Evolutionary conservation across 2,329 filamentous ascomycete genomes (phyloP), one percentile per base, ranked within the genome.

Genomic region (Pyricularia sp.): DNA sequence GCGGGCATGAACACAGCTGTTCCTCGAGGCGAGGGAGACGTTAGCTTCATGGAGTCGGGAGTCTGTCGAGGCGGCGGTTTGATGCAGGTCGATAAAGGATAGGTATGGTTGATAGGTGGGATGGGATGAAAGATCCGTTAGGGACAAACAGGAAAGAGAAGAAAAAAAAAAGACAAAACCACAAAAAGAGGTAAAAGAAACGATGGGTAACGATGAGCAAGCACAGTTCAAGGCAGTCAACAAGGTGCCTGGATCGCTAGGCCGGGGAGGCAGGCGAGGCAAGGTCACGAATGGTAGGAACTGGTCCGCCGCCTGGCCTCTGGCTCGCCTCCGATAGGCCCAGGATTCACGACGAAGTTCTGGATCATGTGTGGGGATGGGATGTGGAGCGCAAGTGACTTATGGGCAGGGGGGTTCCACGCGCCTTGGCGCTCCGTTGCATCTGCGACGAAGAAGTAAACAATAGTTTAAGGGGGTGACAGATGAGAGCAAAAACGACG

Each of bases 241-340:
- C 57, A 60, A 60, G 22, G 57, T 60, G 57, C 57, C 57, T 60
- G 57, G 13, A 31, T 31, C 28, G 57, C 57, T 49, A 49, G 40
- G 40, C 40, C 40, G 19, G 40, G 40, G 40, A 49, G 16, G 40
- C 19, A 49, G 40, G 40, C 40, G 13, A 49, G 40, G 40, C 40
- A 49, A 49, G 57, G 57, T 60, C 57, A 28, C n/a, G 60, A 33
- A 30, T 31, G 24, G 60, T 30, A 63, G 62, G 26, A 40, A 28
- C 62, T 30, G 40, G 13, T 55, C 40, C 22, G 35, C n/a, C 26
- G 62, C n/a, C 40, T 30, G 40, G 62, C n/a, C 40, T 6, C 62
- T 44, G 62, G 62, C 62, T 55, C 62, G 24, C 22, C 62, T 40
- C 62, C 62, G 62, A 63, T 63, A 63, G 62, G 62, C 30, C 62